phyloP scores from a whole-genome alignment of 2,329 filamentous ascomycete genomes.

The Alternaria gansuensis region DNA sequence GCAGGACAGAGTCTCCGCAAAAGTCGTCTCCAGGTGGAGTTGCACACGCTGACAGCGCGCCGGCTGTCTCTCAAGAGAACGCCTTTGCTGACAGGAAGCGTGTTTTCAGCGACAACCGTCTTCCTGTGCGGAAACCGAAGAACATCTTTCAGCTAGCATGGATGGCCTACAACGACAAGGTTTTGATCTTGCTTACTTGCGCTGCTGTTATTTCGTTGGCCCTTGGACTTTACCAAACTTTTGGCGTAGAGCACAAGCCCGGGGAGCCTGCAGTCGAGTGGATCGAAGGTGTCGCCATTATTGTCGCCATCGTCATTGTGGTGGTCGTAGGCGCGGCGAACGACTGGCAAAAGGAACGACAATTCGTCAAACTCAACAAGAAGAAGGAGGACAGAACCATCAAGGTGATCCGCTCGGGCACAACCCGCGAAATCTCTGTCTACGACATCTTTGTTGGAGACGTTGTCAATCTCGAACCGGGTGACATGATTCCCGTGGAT shows the following conservation, averaged over 20 bases:
- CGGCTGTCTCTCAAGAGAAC: conserved; percentile 41
- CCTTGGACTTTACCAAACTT: conserved; percentile 77
- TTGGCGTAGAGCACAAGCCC: conserved; percentile 65
- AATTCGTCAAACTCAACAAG: conserved; percentile 81
- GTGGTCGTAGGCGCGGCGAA: conserved; percentile 80
- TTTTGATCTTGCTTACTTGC: conserved; percentile 62
- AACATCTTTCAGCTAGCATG: conserved; percentile 75
- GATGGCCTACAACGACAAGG: conserved; percentile 85
- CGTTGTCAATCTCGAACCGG: conserved; percentile 74
- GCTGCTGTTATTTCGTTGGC: conserved; percentile 78
- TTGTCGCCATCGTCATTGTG: conserved; percentile 78
- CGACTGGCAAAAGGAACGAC: conserved; percentile 82
- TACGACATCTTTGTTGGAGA: conserved; percentile 75
- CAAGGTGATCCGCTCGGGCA: conserved; percentile 79
- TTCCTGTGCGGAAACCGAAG: conserved; percentile 75
- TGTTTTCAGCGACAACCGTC: conserved; percentile 73
- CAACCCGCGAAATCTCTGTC: conserved; percentile 70
- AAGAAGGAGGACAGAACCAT: conserved; percentile 80
- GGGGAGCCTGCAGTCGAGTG: conserved; percentile 71
- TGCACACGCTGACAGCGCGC: conserved; percentile 32
- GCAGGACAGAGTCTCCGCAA: conserved; percentile 23
- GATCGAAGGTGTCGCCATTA: conserved; percentile 83
- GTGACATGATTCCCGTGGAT: conserved; percentile 75
- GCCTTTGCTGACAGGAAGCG: conserved; percentile 71
- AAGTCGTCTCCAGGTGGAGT: conserved; percentile 31